Evolutionary conservation across 2,329 filamentous ascomycete species (phyloP).

Genomic region (Thermothelomyces thermophilus): DNA sequence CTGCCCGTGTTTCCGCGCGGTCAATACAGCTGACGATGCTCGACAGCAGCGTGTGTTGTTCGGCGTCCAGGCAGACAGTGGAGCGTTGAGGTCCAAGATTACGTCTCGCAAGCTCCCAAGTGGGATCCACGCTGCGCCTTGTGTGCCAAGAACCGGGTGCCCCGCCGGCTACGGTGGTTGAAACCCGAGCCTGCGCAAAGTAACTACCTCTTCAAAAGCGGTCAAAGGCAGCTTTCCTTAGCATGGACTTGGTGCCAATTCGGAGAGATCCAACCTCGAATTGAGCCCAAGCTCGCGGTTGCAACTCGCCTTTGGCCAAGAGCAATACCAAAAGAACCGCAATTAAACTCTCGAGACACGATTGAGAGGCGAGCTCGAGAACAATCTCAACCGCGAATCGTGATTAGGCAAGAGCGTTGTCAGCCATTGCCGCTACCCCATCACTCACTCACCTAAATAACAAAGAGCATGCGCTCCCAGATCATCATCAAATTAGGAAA

Average conservation of each 20-base stretch:
- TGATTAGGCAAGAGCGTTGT: too few species aligned
- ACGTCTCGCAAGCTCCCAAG: constrained; percentile 22
- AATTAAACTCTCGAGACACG: too few species aligned
- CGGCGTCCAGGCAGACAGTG: constrained; percentile 13
- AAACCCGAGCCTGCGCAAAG: constrained; percentile 4
- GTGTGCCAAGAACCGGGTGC: constrained; percentile 21
- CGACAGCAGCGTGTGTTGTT: constrained; percentile 7
- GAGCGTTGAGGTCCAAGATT: constrained; percentile 25
- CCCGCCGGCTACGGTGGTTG: constrained; percentile 18
- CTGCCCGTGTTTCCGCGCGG: constrained; percentile 13
- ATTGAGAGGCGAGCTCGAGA: too few species aligned
- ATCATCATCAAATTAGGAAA: too few species aligned
- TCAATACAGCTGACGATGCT: constrained; percentile 3
- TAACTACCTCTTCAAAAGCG: neutral
- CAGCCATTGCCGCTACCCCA: too few species aligned
- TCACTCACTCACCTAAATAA: too few species aligned
- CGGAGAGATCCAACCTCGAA: neutral
- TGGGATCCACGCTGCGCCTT: constrained; percentile 16
- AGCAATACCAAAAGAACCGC: neutral
- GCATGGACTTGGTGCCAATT: neutral
- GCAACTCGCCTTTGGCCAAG: neutral
- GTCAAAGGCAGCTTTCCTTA: neutral
- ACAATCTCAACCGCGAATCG: too few species aligned
- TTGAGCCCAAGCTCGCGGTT: neutral
- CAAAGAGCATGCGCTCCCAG: too few species aligned